phyloP scores from a whole-genome alignment of 345 rosid genomes.

The Schrenkiella parvula region DNA sequence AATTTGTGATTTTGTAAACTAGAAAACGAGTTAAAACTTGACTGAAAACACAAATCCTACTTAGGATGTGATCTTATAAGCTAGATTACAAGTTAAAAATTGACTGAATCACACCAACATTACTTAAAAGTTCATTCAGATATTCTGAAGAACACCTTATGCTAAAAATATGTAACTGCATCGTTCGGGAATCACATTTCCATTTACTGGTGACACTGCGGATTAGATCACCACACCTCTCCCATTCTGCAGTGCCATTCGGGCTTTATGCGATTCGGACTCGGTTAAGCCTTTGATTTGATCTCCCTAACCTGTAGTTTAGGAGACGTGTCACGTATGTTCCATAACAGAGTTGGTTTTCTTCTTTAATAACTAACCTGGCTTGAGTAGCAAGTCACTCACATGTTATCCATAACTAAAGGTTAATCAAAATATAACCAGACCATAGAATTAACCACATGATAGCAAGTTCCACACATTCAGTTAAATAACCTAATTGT shows the following conservation, averaged over 20 bases:
- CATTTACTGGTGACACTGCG: too few relatives aligned
- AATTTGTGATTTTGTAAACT: neutral
- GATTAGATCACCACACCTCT: too few relatives aligned
- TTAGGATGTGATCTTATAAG: neutral
- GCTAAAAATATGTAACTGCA: neutral
- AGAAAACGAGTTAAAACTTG: neutral
- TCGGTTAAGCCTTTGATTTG: too few relatives aligned
- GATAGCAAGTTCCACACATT: neutral
- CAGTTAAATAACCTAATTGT: neutral
- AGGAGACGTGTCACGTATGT: neutral
- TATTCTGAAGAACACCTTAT: neutral
- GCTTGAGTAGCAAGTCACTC: too few relatives aligned
- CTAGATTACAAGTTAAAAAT: neutral
- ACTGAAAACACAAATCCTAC: neutral
- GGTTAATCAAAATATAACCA: too few relatives aligned
- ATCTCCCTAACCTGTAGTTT: neutral
- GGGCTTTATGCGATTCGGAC: too few relatives aligned
- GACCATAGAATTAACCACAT: too few relatives aligned
- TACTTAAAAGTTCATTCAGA: neutral
- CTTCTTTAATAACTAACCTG: neutral
- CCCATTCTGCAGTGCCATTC: too few relatives aligned
- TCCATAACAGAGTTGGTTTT: neutral
- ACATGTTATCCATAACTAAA: too few relatives aligned
- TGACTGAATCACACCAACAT: neutral
- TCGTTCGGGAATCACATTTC: neutral